phyloP scores from a whole-genome alignment of 345 rosid genomes.

The Trapa incisa region DNA sequence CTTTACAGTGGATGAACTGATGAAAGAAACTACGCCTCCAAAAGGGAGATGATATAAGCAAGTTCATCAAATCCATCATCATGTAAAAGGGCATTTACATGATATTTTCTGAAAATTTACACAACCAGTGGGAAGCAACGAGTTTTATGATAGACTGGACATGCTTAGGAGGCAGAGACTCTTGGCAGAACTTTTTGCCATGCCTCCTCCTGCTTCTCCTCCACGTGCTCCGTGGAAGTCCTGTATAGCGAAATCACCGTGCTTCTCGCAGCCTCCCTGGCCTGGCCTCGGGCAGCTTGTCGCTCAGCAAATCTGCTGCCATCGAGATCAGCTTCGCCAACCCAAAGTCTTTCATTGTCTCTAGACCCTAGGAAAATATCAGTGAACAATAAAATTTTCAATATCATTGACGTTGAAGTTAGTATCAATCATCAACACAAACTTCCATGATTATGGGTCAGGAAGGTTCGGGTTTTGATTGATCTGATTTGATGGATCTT shows the following conservation, averaged over 20 bases:
- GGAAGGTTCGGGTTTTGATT: too few relatives aligned
- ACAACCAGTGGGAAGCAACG: background rate
- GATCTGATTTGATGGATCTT: background rate
- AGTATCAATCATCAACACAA: background rate
- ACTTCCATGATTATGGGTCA: background rate
- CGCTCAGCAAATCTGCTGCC: conserved; percentile 55
- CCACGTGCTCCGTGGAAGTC: conserved; percentile 32
- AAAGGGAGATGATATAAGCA: too few relatives aligned
- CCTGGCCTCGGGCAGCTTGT: conserved; percentile 65
- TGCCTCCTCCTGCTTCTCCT: conserved; percentile 34
- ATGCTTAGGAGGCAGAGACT: conserved; percentile 37
- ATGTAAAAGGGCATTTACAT: too few relatives aligned
- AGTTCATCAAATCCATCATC: too few relatives aligned
- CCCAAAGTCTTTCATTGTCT: conserved; percentile 56
- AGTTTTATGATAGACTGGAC: conserved; percentile 62
- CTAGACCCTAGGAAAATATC: conserved; percentile 26
- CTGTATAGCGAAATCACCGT: conserved; percentile 29
- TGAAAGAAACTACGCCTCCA: too few relatives aligned
- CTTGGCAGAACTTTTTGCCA: conserved; percentile 75
- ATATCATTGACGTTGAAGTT: too few relatives aligned
- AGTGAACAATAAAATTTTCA: background rate
- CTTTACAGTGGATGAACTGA: too few relatives aligned
- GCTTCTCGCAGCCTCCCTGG: conserved; percentile 68
- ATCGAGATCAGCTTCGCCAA: conserved; percentile 35
- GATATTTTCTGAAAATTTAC: too few relatives aligned